Conservation (phyloP, 2,329 filamentous ascomycete genomes). For the Ascochyta lentis region DNA sequence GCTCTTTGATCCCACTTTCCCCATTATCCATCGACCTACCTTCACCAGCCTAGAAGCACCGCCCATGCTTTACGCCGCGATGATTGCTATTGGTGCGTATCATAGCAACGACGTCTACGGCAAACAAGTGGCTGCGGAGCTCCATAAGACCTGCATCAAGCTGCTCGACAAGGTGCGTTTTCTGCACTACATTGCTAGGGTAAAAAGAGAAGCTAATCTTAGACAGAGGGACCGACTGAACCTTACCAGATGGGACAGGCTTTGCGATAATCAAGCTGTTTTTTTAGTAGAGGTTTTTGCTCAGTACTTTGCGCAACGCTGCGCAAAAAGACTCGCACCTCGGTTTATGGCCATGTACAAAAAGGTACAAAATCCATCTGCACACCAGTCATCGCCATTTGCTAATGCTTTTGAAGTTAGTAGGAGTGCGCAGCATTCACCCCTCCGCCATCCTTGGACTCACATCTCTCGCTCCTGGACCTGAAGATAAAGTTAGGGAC, state of each 20-base stretch:
- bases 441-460: background rate
- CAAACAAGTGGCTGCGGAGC: constrained; percentile 44
- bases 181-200: background rate
- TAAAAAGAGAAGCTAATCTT: constrained; percentile 22
- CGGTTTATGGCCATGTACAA: constrained; percentile 49
- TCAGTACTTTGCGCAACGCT: constrained; percentile 51
- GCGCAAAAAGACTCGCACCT: constrained; percentile 45
- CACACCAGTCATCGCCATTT: no score
- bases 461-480: constrained; percentile 11
- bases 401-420: no score
- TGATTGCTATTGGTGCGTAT: constrained; percentile 54
- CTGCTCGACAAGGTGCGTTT: constrained; percentile 45
- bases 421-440: constrained; percentile 16
- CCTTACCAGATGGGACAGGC: constrained; percentile 35
- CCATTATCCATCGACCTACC: constrained; percentile 52
- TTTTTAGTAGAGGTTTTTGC: constrained; percentile 54
- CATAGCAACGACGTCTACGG: constrained; percentile 45
- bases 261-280: constrained; percentile 54
- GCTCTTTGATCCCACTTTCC: constrained; percentile 54
- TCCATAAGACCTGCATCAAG: constrained; percentile 53
- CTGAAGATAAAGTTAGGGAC: constrained; percentile 29
- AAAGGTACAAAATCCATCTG: constrained; percentile 29
- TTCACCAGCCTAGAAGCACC: constrained; percentile 45
- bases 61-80: constrained; percentile 55
- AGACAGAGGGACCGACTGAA: constrained; percentile 36